Conservation (phyloP, 805 yeast genomes). For the Hanseniaspora lachancei region DNA sequence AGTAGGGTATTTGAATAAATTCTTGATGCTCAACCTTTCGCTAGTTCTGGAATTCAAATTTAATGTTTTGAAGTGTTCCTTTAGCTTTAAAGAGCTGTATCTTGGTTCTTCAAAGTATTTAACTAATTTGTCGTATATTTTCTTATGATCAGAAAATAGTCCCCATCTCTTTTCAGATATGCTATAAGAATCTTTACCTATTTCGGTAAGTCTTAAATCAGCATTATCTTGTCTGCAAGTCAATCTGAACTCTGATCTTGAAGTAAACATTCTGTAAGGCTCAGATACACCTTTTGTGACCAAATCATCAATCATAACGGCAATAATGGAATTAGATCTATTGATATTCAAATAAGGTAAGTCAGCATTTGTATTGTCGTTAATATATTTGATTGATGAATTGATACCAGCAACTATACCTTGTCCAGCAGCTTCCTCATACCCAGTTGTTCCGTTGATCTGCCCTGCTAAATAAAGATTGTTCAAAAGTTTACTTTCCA, state of each 20-base stretch:
- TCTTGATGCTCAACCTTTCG: conserved; percentile 51
- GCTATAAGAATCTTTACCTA: conserved; percentile 55
- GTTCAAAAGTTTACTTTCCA: conserved; percentile 66
- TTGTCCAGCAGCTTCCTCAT: conserved; percentile 97
- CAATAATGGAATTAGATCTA: conserved; percentile 78
- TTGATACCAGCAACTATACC: conserved; percentile 92
- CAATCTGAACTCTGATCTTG: conserved; percentile 85
- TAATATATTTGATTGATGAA: conserved; percentile 52
- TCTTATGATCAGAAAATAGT: conserved; percentile 33
- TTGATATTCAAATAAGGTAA: conserved; percentile 34
- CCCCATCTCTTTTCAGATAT: conserved; percentile 48
- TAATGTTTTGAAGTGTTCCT: conserved; percentile 28
- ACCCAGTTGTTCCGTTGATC: conserved; percentile 96
- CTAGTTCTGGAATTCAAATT: conserved; percentile 43
- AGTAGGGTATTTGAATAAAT: conserved; percentile 48
- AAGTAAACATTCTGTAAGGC: conserved; percentile 96
- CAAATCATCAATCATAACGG: conserved; percentile 85
- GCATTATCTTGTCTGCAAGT: conserved; percentile 91
- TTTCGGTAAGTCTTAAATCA: conserved; percentile 63
- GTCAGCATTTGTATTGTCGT: conserved; percentile 26
- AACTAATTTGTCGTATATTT: conserved; percentile 33
- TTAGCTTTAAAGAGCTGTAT: conserved; percentile 55
- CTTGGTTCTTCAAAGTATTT: conserved; percentile 33
- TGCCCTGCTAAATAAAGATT: conserved; percentile 92
- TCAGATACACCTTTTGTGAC: conserved; percentile 92